phyloP scores from a whole-genome alignment of 257 asterid species.

The Cinchona pubescens region DNA sequence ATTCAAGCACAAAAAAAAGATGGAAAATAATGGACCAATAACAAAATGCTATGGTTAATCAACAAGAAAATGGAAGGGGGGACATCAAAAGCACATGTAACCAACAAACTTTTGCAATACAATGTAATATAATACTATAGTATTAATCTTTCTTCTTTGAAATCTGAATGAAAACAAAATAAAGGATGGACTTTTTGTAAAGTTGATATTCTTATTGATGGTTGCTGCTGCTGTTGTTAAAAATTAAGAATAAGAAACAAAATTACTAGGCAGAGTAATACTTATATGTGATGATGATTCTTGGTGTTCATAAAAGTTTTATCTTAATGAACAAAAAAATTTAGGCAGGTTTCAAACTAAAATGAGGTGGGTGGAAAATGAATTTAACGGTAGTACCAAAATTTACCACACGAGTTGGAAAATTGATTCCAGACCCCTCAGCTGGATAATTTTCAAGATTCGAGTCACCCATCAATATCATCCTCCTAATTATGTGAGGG shows the following conservation, averaged over 20 bases:
- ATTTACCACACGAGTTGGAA: slow-evolving; percentile 9
- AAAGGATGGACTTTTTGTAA: slow-evolving; percentile 32
- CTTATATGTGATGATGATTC: neutral
- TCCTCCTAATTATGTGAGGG: slow-evolving; percentile 3
- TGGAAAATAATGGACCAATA: too few relatives aligned
- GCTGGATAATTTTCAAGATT: too few relatives aligned
- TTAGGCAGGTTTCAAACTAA: neutral
- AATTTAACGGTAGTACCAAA: slow-evolving; percentile 30
- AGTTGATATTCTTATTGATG: slow-evolving; percentile 31
- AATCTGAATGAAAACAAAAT: slow-evolving; percentile 25
- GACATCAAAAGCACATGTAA: slow-evolving; percentile 53
- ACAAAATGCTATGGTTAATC: too few relatives aligned
- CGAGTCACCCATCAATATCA: too few relatives aligned
- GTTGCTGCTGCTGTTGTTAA: slow-evolving; percentile 6
- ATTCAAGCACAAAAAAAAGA: neutral
- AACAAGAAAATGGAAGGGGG: too few relatives aligned
- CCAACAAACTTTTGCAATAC: slow-evolving; percentile 42
- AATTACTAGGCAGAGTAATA: neutral
- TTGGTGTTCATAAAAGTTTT: neutral
- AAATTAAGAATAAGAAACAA: neutral
- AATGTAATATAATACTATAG: slow-evolving; percentile 13
- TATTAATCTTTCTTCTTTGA: slow-evolving; percentile 6
- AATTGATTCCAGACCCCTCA: neutral
- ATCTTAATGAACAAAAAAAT: neutral
- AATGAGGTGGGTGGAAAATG: slow-evolving; percentile 17